Evolutionary conservation across 768 basidiomycete species (phyloP), one percentile per base, ranked within the genome.

Genomic region (Podaxis pistillaris): DNA sequence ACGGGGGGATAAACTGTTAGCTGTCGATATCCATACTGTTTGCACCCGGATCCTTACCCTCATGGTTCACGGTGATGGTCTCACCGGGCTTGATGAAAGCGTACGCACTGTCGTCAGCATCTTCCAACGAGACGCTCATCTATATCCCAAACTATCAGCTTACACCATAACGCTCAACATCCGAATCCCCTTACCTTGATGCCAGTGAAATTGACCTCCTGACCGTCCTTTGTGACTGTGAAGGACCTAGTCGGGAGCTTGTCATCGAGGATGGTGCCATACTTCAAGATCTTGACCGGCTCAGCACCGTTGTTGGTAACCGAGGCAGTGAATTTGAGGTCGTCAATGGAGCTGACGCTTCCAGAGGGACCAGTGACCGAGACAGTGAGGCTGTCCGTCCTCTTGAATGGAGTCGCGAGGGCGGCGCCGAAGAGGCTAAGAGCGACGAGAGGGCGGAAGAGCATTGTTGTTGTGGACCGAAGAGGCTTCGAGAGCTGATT

Each of bases 191-290:
- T 54, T 51, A 81, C 78, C 75, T 79, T 79, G 63, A 80, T 65
- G 24, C 81, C 81, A 13, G 73, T 79, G 72, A 82, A 82, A 13
- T 71, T 56, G 38, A 80, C 79, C 2, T 66, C 68, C 19, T 68
- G 56, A 24, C 74, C 78, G 65, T 77, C 75, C 67, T 78, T 78
- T 49, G 72, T 78, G 63, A 81, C 74, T 7, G 67, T 69, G 68
- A 82, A 81, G 1, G 79, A 80, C 67, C 73, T 76, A 37, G 79
- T 80, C 4, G 79, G 78, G n/a, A 77, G 68, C 30, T 74, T 68
- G 44, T 70, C 72, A 68, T 82, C 79, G 59, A 81, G 74, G 59
- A 82, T 75, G 15, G 81, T 81, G n/a, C 72, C 77, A 65, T 78
- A 81, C 66, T 78, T 80, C 71, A 82, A 74, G 55, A 81, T 66